Evolutionary conservation across 495 filamentous ascomycete genomes (phyloP).

Genomic region (Aspergillus steynii): DNA sequence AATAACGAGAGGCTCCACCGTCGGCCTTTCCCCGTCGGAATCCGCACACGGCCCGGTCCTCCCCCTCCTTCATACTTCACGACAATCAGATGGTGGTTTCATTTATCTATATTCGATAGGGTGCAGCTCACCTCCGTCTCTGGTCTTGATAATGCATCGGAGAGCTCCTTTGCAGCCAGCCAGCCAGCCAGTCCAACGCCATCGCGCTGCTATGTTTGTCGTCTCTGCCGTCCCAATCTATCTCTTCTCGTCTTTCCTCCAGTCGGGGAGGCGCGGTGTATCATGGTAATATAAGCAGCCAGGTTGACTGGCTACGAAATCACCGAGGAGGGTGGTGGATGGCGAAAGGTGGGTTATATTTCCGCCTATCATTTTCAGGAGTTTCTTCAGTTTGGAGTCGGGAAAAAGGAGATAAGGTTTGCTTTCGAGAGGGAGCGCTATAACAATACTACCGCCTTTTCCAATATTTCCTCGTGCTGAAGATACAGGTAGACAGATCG

Average conservation of each 20-base stretch:
- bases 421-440: no score
- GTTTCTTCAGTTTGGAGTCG: no score
- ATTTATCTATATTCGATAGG: slow-evolving; percentile 26
- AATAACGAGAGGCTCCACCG: not conserved
- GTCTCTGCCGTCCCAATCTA: not conserved
- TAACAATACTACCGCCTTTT: no score
- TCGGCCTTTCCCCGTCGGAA: slow-evolving; percentile 24
- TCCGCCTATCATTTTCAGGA: no score
- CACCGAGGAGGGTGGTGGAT: no score
- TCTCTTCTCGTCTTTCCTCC: not conserved
- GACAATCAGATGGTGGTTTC: slow-evolving; percentile 21
- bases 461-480: no score
- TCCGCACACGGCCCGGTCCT: slow-evolving; percentile 28
- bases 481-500: no score
- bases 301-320: not conserved
- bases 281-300: not conserved
- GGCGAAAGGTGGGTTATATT: no score
- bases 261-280: no score
- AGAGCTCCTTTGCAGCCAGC: not conserved
- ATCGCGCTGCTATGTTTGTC: not conserved
- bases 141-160: not conserved
- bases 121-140: not conserved
- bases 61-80: slow-evolving; percentile 16
- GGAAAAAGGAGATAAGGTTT: no score
- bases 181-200: not conserved